Evolutionary conservation across 2,329 filamentous ascomycete genomes (phyloP), one percentile per base, ranked within the genome.

Genomic region (Claviceps sp.): DNA sequence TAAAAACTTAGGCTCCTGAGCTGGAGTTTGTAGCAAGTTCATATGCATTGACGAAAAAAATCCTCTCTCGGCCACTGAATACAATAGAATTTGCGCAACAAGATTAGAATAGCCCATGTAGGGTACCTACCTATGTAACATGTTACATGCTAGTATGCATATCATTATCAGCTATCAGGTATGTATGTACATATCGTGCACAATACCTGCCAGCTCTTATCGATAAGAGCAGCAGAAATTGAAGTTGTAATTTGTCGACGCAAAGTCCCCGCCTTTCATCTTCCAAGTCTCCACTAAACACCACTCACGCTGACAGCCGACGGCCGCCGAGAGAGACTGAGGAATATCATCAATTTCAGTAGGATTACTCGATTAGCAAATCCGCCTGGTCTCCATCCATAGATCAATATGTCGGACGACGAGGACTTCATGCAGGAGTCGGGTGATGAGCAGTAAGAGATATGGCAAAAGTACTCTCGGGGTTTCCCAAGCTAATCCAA

Each of bases 341-440:
- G 18, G 20, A 50, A 13, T 18, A 34, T 38, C 38, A 18, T 40
- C 4, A 8, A 13, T 42, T 9, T 18, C n/a, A 20, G 18, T 34
- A 2, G 8, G 2, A 16, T 13, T 9, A 26, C 13, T 20, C n/a
- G 2, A 37, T 24, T 2, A 2, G 5, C 6, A 7, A 18, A 4
- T 22, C 5, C 14, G 5, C 13, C 13, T 14, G 24, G 6, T n/a
- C 13, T 5, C 2, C 13, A 34, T 4, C 2, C 2, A 22, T 34
- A 14, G 16, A 16, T 34, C 38, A 67, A 51, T 16, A 76, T 76
- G 74, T 76, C 74, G 41, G 74, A 77, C 63, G 74, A 76, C 56
- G 70, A 71, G 57, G 70, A 72, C 59, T 73, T 73, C 48, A 73
- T 73, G 70, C 70, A 73, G 57, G 69, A 73, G 62, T 73, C 70